Evolutionary conservation across 2,329 filamentous ascomycete species (phyloP).

Genomic region (Fusarium bulbicola): DNA sequence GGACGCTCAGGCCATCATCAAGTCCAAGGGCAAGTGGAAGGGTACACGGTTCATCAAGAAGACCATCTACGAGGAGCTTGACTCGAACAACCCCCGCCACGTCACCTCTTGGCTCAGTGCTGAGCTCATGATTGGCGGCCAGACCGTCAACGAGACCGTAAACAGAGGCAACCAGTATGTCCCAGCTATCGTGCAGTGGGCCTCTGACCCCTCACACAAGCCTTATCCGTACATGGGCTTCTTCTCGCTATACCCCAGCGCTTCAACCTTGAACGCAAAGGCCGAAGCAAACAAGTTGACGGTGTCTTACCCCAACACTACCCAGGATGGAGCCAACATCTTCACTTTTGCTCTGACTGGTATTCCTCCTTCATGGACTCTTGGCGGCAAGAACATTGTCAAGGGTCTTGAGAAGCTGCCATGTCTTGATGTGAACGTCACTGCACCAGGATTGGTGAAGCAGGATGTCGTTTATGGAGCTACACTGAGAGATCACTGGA

Average conservation of each 20-base stretch:
- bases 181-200: constrained; percentile 6
- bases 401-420: constrained; percentile 2
- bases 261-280: neutral
- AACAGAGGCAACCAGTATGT: constrained; percentile 52
- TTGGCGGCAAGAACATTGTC: constrained; percentile 6
- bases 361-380: constrained; percentile 13
- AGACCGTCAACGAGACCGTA: constrained; percentile 48
- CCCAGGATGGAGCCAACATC: constrained; percentile 3
- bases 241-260: constrained; percentile 9
- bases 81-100: constrained; percentile 42
- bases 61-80: constrained; percentile 48
- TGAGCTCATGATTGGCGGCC: constrained; percentile 54
- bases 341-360: constrained; percentile 13
- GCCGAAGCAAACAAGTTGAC: constrained; percentile 1
- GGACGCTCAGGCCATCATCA: constrained; percentile 42
- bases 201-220: neutral
- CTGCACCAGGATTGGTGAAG: constrained; percentile 1
- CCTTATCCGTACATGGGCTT: constrained; percentile 11
- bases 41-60: constrained; percentile 49
- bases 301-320: constrained; percentile 12
- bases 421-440: constrained; percentile 4
- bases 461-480: constrained; percentile 49
- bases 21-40: constrained; percentile 45
- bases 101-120: constrained; percentile 54
- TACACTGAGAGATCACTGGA: constrained; percentile 52